Evolutionary conservation across 805 yeast genomes (phyloP).

Genomic region (Metschnikowia lochheadii): DNA sequence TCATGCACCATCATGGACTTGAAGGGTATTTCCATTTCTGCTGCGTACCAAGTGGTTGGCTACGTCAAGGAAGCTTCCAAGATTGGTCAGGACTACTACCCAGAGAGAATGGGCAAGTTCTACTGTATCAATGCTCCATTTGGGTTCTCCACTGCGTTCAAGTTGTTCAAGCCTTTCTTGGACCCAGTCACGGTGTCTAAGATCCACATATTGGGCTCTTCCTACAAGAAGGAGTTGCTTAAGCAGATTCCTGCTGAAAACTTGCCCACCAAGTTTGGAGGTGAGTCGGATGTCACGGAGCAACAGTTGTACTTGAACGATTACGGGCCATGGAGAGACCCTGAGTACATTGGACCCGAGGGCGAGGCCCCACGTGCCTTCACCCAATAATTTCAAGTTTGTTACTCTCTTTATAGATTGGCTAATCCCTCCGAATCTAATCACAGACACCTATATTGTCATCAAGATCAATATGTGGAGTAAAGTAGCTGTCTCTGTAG

Average conservation of each 20-base stretch:
- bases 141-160: slow-evolving; percentile 93
- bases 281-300: slow-evolving; percentile 61
- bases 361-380: slow-evolving; percentile 75
- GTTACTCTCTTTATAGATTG: background rate
- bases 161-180: slow-evolving; percentile 84
- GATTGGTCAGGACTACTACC: slow-evolving; percentile 96
- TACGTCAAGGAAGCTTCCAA: slow-evolving; percentile 91
- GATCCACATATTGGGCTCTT: slow-evolving; percentile 79
- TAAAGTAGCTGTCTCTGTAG: background rate
- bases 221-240: slow-evolving; percentile 75
- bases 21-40: slow-evolving; percentile 83
- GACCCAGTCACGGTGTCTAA: slow-evolving; percentile 97
- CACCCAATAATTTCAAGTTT: background rate
- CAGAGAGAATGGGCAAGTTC: slow-evolving; percentile 98
- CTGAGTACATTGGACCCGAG: slow-evolving; percentile 85
- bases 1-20: slow-evolving; percentile 94
- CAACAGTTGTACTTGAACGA: slow-evolving; percentile 87
- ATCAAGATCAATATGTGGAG: background rate
- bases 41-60: slow-evolving; percentile 79
- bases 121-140: slow-evolving; percentile 95
- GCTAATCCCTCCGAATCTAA: background rate
- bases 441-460: background rate
- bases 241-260: slow-evolving; percentile 93
- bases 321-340: slow-evolving; percentile 96
- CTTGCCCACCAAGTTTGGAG: slow-evolving; percentile 90